Evolutionary conservation across 2,329 filamentous ascomycete species (phyloP), one percentile per base, ranked within the genome.

Genomic region (Claviceps africana): DNA sequence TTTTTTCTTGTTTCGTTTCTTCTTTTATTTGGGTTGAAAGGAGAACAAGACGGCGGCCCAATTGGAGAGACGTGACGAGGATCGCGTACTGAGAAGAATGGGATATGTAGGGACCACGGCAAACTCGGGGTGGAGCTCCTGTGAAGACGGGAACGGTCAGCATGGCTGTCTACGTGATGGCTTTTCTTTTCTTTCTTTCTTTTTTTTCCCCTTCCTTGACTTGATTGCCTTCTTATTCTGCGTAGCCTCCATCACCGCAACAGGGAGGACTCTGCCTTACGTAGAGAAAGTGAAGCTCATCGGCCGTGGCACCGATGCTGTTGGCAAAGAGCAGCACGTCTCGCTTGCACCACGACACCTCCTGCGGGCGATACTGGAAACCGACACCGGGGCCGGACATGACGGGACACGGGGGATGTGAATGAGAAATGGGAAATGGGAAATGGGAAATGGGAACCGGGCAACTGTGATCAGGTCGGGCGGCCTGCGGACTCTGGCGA

Each of bases 241-340:
- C 4, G 19, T 21, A 3, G 8, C 21, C 6, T 10, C 6, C 21
- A 15, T 3, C 8, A 4, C 5, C 0, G 7, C 40, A n/a, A 15
- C 19, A 4, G 25, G 33, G 11, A 4, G 11, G 7, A 6, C n/a
- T n/a, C n/a, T 17, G 17, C 17, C 54, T 48, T 75, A 93, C 88
- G 62, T 89, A 96, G 70, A 95, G 82, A 65, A 91, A 95, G 65
- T 95, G 88, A 63, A 95, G 80, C 74, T 96, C 90, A 60, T 95
- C 83, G n/a, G 78, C 77, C 13, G 81, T 91, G 64, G 78, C 83
- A 53, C 90, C 90, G 66, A 96, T 91, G 71, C 85, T 91, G 69
- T 85, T 85, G 60, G 90, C 89, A 67, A 96, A 96, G 56, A 97
- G 82, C 56, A 96, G 76, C 37, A 83, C 81, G 74, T 96, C 90